phyloP scores from a whole-genome alignment of 495 filamentous ascomycete genomes.

The Bacidia rubella region DNA sequence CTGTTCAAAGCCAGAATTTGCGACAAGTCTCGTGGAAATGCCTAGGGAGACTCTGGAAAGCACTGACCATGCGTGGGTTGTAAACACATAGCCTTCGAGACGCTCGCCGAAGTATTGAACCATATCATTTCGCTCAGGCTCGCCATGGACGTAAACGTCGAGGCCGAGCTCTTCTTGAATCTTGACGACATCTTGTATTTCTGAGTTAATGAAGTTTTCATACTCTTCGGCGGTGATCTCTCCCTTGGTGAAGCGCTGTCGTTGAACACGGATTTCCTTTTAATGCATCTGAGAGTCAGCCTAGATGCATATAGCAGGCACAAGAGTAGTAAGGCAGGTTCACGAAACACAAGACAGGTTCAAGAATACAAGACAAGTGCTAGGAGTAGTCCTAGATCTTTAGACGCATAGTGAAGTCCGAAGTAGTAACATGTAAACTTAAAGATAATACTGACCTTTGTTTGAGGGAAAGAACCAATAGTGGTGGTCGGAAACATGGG shows the following conservation, averaged over 20 bases:
- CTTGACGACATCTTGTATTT: slow-evolving; percentile 83
- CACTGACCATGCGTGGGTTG: slow-evolving; percentile 73
- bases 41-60: too few relatives aligned
- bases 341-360: too few relatives aligned
- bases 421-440: too few relatives aligned
- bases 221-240: slow-evolving; percentile 87
- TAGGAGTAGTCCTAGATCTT: too few relatives aligned
- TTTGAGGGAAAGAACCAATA: slow-evolving; percentile 98
- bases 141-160: slow-evolving; percentile 93
- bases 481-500: slow-evolving; percentile 97
- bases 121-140: slow-evolving; percentile 91
- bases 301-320: too few relatives aligned
- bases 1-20: too few relatives aligned
- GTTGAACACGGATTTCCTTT: slow-evolving; percentile 88
- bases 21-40: too few relatives aligned
- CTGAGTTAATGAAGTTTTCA: slow-evolving; percentile 95
- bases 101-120: slow-evolving; percentile 99
- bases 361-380: too few relatives aligned
- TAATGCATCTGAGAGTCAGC: too few relatives aligned
- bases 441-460: too few relatives aligned
- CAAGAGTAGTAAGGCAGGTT: too few relatives aligned
- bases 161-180: slow-evolving; percentile 96
- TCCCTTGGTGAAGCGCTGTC: slow-evolving; percentile 94
- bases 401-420: too few relatives aligned
- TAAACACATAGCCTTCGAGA: slow-evolving; percentile 94